Base-by-base conservation (phyloP, 441 rosid genomes). In the Mallotus repandus region DNA sequence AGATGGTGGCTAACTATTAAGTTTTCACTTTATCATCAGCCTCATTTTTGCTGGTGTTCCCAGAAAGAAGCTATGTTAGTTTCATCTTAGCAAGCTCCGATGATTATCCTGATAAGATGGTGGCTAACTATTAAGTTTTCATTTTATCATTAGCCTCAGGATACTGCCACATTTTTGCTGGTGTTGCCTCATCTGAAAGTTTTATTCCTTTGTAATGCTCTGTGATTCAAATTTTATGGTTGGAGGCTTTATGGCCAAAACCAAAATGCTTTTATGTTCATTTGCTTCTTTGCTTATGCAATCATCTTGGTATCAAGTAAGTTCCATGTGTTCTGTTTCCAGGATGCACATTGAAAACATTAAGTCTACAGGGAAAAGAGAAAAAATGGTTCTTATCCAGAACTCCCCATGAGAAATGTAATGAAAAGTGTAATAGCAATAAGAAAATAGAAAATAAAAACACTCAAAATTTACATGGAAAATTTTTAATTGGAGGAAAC, bases 81-180 rank as follows among this genome's bases (percentile, higher is more conserved):
- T 68, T 52, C 66, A 81, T 56, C 46, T 81, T 77, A 54, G 89
- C 79, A 76, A 76, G 69, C 61, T 72, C 83, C 8, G 87, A 84
- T 43, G 85, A 80, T 63, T 78, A 72, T 79, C 82, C 79, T 46
- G 77, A 65, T 13, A 78, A 78, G 71, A 35, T 68, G 61, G 74
- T 78, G 56, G 81, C 74, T 6, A 74, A 74, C 66, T 68, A 63
- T 48, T 73, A 63, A 73, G 52, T 35, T 9, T 25, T 29, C 22
- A 18, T 9, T 5, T 21, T 25, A 25, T 25, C 29, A 46, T 43
- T 41, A 69, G 49, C 19, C 63, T 21, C 11, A 1, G 29, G n/a
- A 52, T 11, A 0, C 29, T 69, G 59, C 15, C 9, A 29, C 52
- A 16, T 13, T 65, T 29, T 49, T 49, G 3, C 11, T 14, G 16